Base-by-base conservation (phyloP, 1,139 yeast genomes). In the Yamadazyma diospyri region DNA sequence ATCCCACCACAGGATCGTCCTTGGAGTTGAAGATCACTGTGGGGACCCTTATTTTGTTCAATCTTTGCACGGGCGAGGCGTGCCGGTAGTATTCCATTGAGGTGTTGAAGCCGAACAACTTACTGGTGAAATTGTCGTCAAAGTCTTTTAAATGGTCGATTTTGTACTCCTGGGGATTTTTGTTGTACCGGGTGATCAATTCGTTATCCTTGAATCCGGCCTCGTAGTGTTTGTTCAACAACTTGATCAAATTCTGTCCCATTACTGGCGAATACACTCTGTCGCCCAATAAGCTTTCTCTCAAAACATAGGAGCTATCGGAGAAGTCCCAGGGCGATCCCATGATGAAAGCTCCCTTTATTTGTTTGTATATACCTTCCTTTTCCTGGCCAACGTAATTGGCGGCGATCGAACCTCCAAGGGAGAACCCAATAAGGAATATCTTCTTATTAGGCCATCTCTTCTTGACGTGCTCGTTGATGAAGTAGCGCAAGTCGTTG, bases 1-100 rank as follows among this genome's bases (percentile, higher is more conserved):
- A 53, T 3, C 84, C 81, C 13, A 76, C 71, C 35, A 77, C 64
- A 9, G 82, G 83, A 42, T 78, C 84, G 46, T 78, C 84, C 33
- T 55, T 41, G 1, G 81, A 63, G 42, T 68, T 70, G 2, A 78
- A 42, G 12, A 75, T 65, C 23, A 77, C 34, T 9, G 69, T 57
- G 2, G 84, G 83, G 0, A 76, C 76, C 38, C 81, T 57, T 9
- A 77, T 62, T 32, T 67, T 66, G 31, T 59, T 53, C 16, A 78
- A 47, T 35, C 81, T 54, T 45, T 71, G 74, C 14, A 59, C 51
- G 1, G 82, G 78, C 12, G 77, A 67, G 0, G 78, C 81, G 38
- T 62, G 67, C 31, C 70, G 51, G 47, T 77, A 77, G 51, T 77
- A 77, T 29, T 73, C 79, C 40, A 57, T 59, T 1, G 77, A 76